A percentile compares a stretch with the other conserved stretches of the same genome.
Conservation (phyloP, 192 early-diverging fungal species). For the Dimargaris verticillata region DNA sequence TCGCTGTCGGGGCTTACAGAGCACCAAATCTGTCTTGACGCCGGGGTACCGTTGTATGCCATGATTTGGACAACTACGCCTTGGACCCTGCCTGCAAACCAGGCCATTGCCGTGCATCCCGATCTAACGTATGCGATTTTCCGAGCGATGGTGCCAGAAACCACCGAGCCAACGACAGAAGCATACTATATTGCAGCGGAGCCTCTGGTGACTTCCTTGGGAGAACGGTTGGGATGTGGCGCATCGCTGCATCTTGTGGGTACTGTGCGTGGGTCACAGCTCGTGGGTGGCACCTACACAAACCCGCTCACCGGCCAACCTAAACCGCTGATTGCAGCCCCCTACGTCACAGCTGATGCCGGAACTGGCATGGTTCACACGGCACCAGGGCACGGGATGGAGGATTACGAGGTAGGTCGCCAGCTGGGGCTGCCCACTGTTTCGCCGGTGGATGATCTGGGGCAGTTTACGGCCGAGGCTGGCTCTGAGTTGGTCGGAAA, state of each 20-base stretch:
- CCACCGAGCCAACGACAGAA: too few relatives aligned
- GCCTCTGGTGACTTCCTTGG: slow-evolving; percentile 13
- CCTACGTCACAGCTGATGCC: slow-evolving; percentile 49
- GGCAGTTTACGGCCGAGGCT: slow-evolving; percentile 47
- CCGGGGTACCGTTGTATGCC: slow-evolving; percentile 18
- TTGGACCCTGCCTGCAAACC: slow-evolving; percentile 66
- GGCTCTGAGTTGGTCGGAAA: slow-evolving; percentile 40
- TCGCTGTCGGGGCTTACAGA: too few relatives aligned
- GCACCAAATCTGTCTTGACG: too few relatives aligned
- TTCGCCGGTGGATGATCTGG: slow-evolving; percentile 57
- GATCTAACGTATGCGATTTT: slow-evolving; percentile 42
- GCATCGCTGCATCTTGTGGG: slow-evolving; percentile 6
- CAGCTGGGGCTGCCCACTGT: slow-evolving; percentile 36
- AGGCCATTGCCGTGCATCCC: slow-evolving; percentile 47
- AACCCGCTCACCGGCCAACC: slow-evolving; percentile 31
- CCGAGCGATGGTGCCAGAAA: slow-evolving; percentile 6
- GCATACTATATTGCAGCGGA: slow-evolving; percentile 16
- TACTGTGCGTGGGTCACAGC: slow-evolving; percentile 22
- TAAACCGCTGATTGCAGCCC: slow-evolving; percentile 39
- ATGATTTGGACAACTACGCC: slow-evolving; percentile 71
- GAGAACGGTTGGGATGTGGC: slow-evolving; percentile 12
- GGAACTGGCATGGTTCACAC: slow-evolving; percentile 72
- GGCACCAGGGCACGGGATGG: slow-evolving; percentile 67
- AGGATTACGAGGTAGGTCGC: slow-evolving; percentile 56
- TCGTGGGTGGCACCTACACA: slow-evolving; percentile 36